Base-by-base conservation (phyloP, 257 asterid genomes). In the Cruciata laevipes region DNA sequence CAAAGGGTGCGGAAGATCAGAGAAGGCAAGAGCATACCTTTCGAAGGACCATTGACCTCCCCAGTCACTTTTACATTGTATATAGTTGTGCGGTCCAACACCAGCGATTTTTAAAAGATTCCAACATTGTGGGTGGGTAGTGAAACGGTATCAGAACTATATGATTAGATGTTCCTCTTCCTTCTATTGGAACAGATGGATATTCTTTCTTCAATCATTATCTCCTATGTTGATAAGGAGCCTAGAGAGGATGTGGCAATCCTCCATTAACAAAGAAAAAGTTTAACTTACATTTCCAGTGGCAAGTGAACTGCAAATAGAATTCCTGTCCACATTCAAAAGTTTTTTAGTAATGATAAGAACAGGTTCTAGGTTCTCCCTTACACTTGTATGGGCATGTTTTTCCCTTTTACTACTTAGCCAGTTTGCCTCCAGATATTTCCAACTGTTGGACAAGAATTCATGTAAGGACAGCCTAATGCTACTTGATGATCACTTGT, bases 191-290 rank as follows among this genome's bases (percentile, higher is more conserved):
- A 66, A 69, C 66, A 69, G 66, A 33, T 75, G 62, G 37, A 61
- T 69, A 52, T 62, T 66, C 71, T 37, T 44, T 66, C 31, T 42
- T 42, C 63, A 40, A 63, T 67, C 72, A 30, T 25, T 35, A 30
- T 71, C 83, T 63, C 7, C 65, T 65, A 37, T 68, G 61, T 71
- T 58, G 78, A 72, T 72, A 72, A 75, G 80, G 78, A 75, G 72
- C 70, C 73, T 65, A 27, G 32, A 70, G 42, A 67, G 44, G 71
- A 72, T 53, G 37, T 12, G 59, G 65, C 47, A 55, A 71, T 65
- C 55, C 55, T 47, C 55, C 55, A 47, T 47, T 47, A 47, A 5
- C 55, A 47, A 47, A 47, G 55, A 47, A 47, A 14, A 47, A 14
- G 20, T 17, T 14, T 17, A 47, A 47, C 20, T 47, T 14, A 47